Percentiles rank a stretch among this genome's conserved stretches.
Evolutionary conservation across 2,329 filamentous ascomycete species (phyloP).

Genomic region (Ophiocordyceps australis): DNA sequence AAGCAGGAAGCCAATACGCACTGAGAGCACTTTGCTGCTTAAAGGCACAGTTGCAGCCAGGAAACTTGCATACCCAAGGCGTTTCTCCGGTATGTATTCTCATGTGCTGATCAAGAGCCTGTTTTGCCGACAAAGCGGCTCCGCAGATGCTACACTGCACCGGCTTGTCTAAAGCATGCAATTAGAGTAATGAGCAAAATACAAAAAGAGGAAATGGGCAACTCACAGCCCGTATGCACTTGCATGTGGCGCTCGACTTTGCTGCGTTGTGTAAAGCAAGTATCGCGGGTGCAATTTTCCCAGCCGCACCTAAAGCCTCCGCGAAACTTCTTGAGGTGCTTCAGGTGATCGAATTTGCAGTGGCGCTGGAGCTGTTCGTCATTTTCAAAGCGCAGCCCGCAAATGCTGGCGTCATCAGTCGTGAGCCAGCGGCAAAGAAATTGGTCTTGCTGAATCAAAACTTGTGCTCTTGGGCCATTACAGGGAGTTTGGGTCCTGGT

Average conservation of each 20-base stretch:
- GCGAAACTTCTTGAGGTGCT: constrained; percentile 20
- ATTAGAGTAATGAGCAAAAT: too few species aligned
- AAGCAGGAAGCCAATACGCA: constrained; percentile 15
- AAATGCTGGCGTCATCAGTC: constrained; percentile 8
- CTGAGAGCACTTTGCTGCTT: constrained; percentile 50
- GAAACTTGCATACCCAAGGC: constrained; percentile 35
- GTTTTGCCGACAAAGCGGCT: constrained; percentile 43
- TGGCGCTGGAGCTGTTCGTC: constrained; percentile 36
- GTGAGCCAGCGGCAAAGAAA: constrained; percentile 15
- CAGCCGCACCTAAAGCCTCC: constrained; percentile 36
- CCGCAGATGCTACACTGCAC: constrained; percentile 36
- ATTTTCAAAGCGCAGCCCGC: constrained; percentile 17
- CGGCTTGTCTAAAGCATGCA: constrained; percentile 43
- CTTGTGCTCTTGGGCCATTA: constrained; percentile 3
- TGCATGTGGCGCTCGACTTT: constrained; percentile 49
- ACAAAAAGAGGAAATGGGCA: too few species aligned
- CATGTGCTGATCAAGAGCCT: constrained; percentile 49
- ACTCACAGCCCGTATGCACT: constrained; percentile 45
- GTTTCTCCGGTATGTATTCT: constrained; percentile 48
- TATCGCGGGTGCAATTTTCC: constrained; percentile 33
- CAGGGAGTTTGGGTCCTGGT: background rate
- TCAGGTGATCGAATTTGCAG: constrained; percentile 30
- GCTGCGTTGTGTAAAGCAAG: constrained; percentile 38
- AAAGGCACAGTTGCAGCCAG: constrained; percentile 37
- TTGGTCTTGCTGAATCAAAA: constrained; percentile 7